Evolutionary conservation across 352 stramenopile species (phyloP).

Genomic region (Pythium myriotylum): DNA sequence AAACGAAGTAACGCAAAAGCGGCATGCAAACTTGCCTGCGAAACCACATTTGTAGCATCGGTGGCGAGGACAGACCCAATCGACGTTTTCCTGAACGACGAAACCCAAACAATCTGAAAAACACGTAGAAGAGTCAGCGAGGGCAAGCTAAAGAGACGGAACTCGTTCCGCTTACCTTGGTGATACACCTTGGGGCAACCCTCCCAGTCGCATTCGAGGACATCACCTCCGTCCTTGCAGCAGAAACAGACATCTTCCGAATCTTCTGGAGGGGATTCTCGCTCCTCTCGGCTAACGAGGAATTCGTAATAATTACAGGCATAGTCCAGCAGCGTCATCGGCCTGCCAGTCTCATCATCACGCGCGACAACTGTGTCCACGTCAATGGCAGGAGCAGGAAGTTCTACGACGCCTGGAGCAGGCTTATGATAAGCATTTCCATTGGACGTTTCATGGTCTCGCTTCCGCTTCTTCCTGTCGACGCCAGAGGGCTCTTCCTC

Average conservation of each 20-base stretch:
- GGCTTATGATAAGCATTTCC: background rate
- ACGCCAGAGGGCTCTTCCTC: background rate
- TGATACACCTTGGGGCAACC: constrained; percentile 85
- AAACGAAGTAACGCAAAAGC: constrained; percentile 77
- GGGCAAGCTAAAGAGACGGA: background rate
- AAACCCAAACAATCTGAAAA: constrained; percentile 71
- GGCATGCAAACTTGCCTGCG: constrained; percentile 54
- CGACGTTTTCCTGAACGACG: constrained; percentile 50
- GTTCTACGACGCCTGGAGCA: constrained; percentile 5
- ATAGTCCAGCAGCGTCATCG: constrained; percentile 69
- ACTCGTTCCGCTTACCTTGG: constrained; percentile 39
- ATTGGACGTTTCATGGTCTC: constrained; percentile 34
- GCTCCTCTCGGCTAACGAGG: constrained; percentile 46
- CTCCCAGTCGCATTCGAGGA: constrained; percentile 83
- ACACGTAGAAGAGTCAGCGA: background rate
- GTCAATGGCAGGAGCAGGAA: constrained; percentile 3
- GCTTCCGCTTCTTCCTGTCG: constrained; percentile 54
- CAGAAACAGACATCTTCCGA: constrained; percentile 86
- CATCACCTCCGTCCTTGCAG: constrained; percentile 80
- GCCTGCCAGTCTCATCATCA: constrained; percentile 11
- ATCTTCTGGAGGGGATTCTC: constrained; percentile 26
- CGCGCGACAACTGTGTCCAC: constrained; percentile 15
- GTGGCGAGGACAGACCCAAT: constrained; percentile 73
- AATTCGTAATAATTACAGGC: constrained; percentile 70
- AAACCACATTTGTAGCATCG: constrained; percentile 67